A percentile compares a stretch with the other conserved stretches of the same genome.
phyloP scores from a whole-genome alignment of 192 early-diverging fungal species.

The Chytriomyces sp. region DNA sequence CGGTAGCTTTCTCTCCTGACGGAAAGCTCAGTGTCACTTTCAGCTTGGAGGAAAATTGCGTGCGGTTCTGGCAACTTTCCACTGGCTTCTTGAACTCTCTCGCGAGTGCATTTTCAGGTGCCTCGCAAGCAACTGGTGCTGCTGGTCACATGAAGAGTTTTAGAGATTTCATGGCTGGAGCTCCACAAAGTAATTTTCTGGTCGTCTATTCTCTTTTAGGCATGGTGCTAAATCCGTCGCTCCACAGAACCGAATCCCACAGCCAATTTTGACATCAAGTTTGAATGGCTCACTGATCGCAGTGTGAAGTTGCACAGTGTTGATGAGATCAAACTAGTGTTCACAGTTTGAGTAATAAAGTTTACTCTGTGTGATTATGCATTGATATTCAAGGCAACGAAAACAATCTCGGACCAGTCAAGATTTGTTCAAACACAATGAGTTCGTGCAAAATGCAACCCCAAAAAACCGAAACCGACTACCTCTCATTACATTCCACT shows the following conservation, averaged over 20 bases:
- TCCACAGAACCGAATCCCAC: constrained; percentile 10
- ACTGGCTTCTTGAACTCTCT: constrained; percentile 74
- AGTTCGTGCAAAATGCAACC: too few species aligned
- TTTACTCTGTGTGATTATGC: not conserved
- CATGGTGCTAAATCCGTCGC: not conserved
- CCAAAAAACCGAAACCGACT: too few species aligned
- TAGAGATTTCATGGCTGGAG: constrained; percentile 46
- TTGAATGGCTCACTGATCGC: constrained; percentile 53
- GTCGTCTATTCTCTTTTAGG: not conserved
- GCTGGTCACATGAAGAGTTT: constrained; percentile 53
- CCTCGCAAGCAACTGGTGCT: constrained; percentile 29
- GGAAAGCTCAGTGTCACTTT: constrained; percentile 75
- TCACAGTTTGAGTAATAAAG: constrained; percentile 41
- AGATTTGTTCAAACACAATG: not conserved
- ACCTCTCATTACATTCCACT: not conserved
- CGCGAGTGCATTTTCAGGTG: constrained; percentile 47
- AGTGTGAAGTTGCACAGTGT: constrained; percentile 45
- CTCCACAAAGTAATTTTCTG: constrained; percentile 36
- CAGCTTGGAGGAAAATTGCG: constrained; percentile 65
- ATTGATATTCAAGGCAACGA: too few species aligned
- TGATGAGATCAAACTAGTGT: constrained; percentile 42
- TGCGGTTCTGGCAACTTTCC: constrained; percentile 74
- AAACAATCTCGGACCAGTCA: too few species aligned
- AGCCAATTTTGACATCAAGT: constrained; percentile 31
- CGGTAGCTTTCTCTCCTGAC: constrained; percentile 76